Evolutionary conservation across 2,329 filamentous ascomycete species (phyloP), one percentile per base, ranked within the genome.

Genomic region (Aspergillus clavatus): DNA sequence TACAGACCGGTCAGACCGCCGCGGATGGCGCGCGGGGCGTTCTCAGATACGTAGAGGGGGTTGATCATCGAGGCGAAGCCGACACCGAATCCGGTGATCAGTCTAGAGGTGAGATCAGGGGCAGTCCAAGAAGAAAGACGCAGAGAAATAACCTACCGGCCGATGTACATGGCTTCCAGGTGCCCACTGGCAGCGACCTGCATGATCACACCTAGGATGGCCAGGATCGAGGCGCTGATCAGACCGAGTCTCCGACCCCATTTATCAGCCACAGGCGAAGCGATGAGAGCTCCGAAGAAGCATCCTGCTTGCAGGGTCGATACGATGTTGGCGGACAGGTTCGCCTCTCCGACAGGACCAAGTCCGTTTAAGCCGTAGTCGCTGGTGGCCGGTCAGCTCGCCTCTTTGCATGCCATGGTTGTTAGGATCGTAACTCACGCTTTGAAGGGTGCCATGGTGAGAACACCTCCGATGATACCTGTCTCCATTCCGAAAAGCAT

Each of bases 251-350:
- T 76, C 41, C 83, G 75, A 12, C 83, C 83, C 53, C 67, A 78
- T 52, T 60, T 60, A 45, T 74, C 70, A 4, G 71, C 67, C 7
- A 59, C 40, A 2, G 50, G 57, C 27, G 59, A 61, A 19, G 69
- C 76, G 43, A 78, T 50, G 50, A 86, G 72, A 47, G 81, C 81
- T 27, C 82, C 82, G 42, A 78, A 71, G 62, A 86, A 86, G 50
- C 81, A 84, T 40, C 83, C 83, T 33, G 78, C 82, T 65, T 87
- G 83, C 7, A 87, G 74, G 0, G 80, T 83, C n/a, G 82, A 84
- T 22, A 86, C 84, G 46, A 87, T 82, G 59, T 85, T 86, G 52
- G 83, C 80, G 38, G 76, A 77, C 38, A 84, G 69, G 53, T 81
- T 75, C 23, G 77, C 76, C 28, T 68, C 63, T 3, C 65, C 73